Conservation (phyloP, 1,139 yeast genomes). For the Scheffersomyces stambukii region DNA sequence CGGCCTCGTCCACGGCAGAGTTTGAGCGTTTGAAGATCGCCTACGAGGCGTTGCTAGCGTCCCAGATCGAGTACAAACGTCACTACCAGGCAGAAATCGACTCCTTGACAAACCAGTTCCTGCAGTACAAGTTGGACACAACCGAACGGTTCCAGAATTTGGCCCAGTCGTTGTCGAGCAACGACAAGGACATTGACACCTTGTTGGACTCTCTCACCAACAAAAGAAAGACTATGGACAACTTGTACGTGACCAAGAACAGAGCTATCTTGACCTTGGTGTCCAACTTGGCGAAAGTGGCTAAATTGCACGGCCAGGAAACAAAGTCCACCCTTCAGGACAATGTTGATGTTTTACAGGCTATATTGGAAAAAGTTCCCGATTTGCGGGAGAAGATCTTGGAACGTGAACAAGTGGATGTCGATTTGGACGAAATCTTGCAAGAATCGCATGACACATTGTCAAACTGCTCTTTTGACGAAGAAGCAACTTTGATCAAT, state of each 20-base stretch:
- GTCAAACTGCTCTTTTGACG: constrained; percentile 32
- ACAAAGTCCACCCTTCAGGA: constrained; percentile 32
- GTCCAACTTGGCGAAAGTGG: constrained; percentile 38
- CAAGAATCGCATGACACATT: constrained; percentile 32
- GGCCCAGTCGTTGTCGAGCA: constrained; percentile 23
- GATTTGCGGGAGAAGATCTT: constrained; percentile 30
- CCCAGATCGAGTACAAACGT: constrained; percentile 54
- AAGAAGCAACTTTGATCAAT: constrained; percentile 28
- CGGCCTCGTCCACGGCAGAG: constrained; percentile 47
- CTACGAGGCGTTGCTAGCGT: constrained; percentile 56
- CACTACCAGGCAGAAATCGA: constrained; percentile 41
- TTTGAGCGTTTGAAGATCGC: constrained; percentile 55
- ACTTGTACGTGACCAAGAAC: constrained; percentile 45
- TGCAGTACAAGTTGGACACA: constrained; percentile 34
- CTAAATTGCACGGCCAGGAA: constrained; percentile 49
- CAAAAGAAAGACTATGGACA: constrained; percentile 41
- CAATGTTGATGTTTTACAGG: constrained; percentile 25
- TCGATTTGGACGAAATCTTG: constrained; percentile 34
- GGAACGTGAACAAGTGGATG: constrained; percentile 24
- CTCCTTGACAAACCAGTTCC: constrained; percentile 26
- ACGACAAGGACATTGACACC: constrained; percentile 44
- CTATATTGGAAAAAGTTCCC: constrained; percentile 32
- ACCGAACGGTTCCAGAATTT: constrained; percentile 26
- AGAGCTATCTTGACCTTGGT: constrained; percentile 43
- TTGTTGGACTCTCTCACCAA: constrained; percentile 39